A percentile compares a stretch with the other conserved stretches of the same genome.
Conservation (phyloP, 495 filamentous ascomycete genomes). For the Aspergillus incahuasiensis region DNA sequence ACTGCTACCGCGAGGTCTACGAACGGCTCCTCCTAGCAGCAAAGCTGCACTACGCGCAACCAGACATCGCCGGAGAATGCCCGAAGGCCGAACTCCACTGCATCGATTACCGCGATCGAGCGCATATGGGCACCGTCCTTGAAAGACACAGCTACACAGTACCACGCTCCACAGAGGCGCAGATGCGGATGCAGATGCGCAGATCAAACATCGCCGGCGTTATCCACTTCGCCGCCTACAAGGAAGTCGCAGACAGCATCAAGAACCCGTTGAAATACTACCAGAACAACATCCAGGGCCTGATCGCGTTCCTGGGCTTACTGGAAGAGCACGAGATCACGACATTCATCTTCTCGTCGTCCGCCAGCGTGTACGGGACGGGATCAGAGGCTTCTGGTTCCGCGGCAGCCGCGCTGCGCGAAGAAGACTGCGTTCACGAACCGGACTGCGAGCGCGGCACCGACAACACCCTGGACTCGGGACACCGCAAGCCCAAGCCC, state of each 20-base stretch:
- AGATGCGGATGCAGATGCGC: not conserved
- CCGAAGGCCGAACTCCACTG: conserved; percentile 29
- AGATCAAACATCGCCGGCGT: conserved; percentile 51
- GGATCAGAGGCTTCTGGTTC: conserved; percentile 32
- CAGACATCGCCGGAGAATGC: not conserved
- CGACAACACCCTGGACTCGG: too few relatives aligned
- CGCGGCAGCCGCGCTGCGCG: conserved; percentile 42
- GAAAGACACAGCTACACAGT: too few relatives aligned
- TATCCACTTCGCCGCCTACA: conserved; percentile 60
- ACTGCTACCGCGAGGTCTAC: conserved; percentile 49
- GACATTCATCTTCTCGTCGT: conserved; percentile 61
- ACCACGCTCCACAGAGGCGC: conserved; percentile 4
- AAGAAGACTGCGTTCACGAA: conserved; percentile 55
- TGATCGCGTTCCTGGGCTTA: conserved; percentile 49
- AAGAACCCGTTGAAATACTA: conserved; percentile 57
- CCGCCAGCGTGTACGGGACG: conserved; percentile 59
- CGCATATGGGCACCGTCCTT: conserved; percentile 33
- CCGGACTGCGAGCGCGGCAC: too few relatives aligned
- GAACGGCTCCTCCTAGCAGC: conserved; percentile 45
- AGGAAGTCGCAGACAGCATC: conserved; percentile 49
- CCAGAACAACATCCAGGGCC: conserved; percentile 56
- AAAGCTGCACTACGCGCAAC: conserved; percentile 28
- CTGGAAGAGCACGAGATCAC: conserved; percentile 54
- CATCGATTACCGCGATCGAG: conserved; percentile 51
- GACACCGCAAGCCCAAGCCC: conserved; percentile 24